A percentile compares a stretch with the other conserved stretches of the same genome.
Evolutionary conservation across 2,329 filamentous ascomycete genomes (phyloP).

Genomic region (Gremmenia infestans): DNA sequence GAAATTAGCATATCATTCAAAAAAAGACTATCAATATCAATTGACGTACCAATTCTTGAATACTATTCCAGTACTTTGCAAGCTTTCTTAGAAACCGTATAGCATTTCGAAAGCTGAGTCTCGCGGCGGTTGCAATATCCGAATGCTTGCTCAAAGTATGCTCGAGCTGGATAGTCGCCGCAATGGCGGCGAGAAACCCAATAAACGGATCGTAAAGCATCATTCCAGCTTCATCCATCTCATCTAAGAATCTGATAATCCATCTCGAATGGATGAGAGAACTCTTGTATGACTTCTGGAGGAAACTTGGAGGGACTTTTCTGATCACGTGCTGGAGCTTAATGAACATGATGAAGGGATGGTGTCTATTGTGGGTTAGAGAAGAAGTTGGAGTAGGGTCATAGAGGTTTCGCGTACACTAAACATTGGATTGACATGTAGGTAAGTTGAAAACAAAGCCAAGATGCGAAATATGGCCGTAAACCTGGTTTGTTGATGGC

Average conservation of each 20-base stretch:
- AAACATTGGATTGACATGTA: slow-evolving; percentile 21
- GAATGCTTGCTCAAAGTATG: slow-evolving; percentile 17
- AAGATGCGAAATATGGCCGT: slow-evolving; percentile 15
- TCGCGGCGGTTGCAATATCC: slow-evolving; percentile 16
- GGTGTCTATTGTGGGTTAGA: slow-evolving; percentile 11
- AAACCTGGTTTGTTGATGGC: slow-evolving; percentile 15
- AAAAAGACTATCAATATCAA: not conserved
- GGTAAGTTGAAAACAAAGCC: slow-evolving; percentile 18
- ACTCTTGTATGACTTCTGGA: slow-evolving; percentile 20
- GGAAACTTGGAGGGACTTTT: slow-evolving; percentile 19
- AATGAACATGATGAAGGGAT: slow-evolving; percentile 22
- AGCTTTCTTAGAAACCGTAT: slow-evolving; percentile 15
- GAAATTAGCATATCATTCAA: not conserved
- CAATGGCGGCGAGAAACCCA: slow-evolving; percentile 15
- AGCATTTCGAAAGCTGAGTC: slow-evolving; percentile 13
- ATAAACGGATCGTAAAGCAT: slow-evolving; percentile 21
- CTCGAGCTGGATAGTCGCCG: slow-evolving; percentile 17
- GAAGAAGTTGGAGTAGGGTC: not conserved
- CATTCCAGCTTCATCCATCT: slow-evolving; percentile 20
- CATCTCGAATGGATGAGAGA: slow-evolving; percentile 18
- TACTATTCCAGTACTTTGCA: slow-evolving; percentile 16
- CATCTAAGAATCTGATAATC: slow-evolving; percentile 17
- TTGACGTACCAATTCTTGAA: slow-evolving; percentile 10
- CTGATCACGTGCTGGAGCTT: slow-evolving; percentile 17
- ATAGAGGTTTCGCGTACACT: slow-evolving; percentile 6